phyloP scores from a whole-genome alignment of 1,284 basidiomycete genomes.

The Trichosporon sp. region DNA sequence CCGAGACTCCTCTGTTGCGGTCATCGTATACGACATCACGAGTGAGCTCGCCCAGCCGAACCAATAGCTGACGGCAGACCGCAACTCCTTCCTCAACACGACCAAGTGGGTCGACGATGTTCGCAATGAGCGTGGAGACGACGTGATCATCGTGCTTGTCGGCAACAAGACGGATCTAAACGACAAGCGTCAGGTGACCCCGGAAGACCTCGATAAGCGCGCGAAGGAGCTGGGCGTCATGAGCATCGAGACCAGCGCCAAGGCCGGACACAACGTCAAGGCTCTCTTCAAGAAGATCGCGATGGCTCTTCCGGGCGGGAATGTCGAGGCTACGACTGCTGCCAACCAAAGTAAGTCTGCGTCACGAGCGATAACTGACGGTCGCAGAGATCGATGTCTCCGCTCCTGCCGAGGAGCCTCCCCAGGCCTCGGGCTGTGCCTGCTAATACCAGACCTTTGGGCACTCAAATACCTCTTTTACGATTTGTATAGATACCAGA shows the following conservation, averaged over 20 bases:
- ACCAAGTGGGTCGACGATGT: slow-evolving; percentile 99
- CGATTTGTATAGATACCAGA: slow-evolving; percentile 19
- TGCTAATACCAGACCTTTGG: slow-evolving; percentile 40
- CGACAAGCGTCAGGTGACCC: slow-evolving; percentile 76
- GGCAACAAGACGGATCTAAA: slow-evolving; percentile 96
- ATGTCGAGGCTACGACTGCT: slow-evolving; percentile 66
- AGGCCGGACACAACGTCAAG: slow-evolving; percentile 99
- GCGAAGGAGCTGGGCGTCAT: slow-evolving; percentile 92
- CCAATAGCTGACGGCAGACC: slow-evolving; percentile 63
- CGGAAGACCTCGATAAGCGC: slow-evolving; percentile 93
- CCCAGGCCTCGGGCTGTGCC: slow-evolving; percentile 53
- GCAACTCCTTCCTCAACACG: slow-evolving; percentile 94
- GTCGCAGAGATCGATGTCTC: slow-evolving; percentile 57
- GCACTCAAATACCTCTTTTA: slow-evolving; percentile 10
- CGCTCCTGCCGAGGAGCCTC: slow-evolving; percentile 44
- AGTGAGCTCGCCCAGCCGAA: slow-evolving; percentile 64
- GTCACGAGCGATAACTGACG: background rate
- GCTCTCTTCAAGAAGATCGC: slow-evolving; percentile 98
- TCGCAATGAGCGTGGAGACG: slow-evolving; percentile 92
- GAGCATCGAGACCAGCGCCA: slow-evolving; percentile 99
- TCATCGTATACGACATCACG: slow-evolving; percentile 98
- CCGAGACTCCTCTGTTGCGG: slow-evolving; percentile 95
- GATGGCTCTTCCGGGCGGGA: slow-evolving; percentile 94
- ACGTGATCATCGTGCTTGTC: slow-evolving; percentile 97
- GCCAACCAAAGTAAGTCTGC: slow-evolving; percentile 61